Evolutionary conservation across 2,329 filamentous ascomycete species (phyloP).

Genomic region (Aureobasidium zeae): DNA sequence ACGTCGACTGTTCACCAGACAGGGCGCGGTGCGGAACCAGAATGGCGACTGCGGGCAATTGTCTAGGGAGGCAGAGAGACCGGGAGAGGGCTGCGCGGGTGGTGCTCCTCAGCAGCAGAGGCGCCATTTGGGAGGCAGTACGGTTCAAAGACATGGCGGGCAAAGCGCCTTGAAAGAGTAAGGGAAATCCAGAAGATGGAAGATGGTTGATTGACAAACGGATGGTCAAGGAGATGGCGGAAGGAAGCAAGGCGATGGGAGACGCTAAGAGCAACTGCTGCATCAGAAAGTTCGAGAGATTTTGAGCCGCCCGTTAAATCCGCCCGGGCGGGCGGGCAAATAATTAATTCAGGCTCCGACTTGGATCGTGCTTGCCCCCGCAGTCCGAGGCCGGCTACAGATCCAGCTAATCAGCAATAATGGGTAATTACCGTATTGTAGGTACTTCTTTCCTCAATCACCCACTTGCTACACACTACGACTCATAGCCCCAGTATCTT

Average conservation of each 20-base stretch:
- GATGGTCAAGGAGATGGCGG: neutral
- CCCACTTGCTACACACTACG: no score
- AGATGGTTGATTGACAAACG: slow-evolving; percentile 2
- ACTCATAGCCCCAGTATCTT: no score
- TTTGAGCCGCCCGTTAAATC: neutral
- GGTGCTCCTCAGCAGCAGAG: slow-evolving; percentile 38
- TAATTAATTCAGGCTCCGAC: no score
- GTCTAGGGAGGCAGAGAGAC: slow-evolving; percentile 38
- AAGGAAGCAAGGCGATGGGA: neutral
- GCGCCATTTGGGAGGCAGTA: slow-evolving; percentile 37
- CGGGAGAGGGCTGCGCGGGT: slow-evolving; percentile 34
- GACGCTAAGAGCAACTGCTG: neutral
- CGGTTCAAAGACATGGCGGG: slow-evolving; percentile 39
- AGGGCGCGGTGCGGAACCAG: slow-evolving; percentile 44
- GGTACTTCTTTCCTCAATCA: no score
- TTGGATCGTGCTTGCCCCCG: no score
- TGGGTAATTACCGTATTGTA: no score
- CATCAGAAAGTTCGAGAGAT: slow-evolving; percentile 4
- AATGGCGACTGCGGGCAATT: slow-evolving; percentile 49
- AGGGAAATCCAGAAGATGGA: slow-evolving; percentile 1
- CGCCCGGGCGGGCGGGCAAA: no score
- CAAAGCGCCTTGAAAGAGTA: slow-evolving; percentile 13
- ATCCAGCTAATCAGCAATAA: no score
- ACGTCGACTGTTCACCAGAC: slow-evolving; percentile 49
- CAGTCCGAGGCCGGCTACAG: no score